Evolutionary conservation across 129 eudicot species (phyloP).

Genomic region (Erigeron canadensis): DNA sequence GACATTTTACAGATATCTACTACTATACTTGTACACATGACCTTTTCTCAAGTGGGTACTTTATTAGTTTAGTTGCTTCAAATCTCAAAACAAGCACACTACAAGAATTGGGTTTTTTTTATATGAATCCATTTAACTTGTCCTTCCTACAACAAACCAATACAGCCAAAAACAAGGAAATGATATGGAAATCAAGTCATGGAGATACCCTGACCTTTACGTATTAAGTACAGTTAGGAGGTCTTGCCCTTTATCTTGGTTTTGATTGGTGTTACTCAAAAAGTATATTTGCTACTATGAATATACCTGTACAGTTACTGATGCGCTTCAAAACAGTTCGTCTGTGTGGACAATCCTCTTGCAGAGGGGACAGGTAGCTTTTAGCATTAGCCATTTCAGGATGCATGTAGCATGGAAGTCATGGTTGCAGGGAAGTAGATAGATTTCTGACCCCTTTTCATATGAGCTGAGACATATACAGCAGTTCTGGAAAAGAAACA

Average conservation of each 20-base stretch:
- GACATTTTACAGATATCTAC: too few species aligned
- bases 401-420: slow-evolving; percentile 24
- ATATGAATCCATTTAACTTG: too few species aligned
- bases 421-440: slow-evolving; percentile 17
- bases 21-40: too few species aligned
- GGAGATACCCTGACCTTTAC: too few species aligned
- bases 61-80: too few species aligned
- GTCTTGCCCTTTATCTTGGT: slow-evolving; percentile 3
- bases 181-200: too few species aligned
- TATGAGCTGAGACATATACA: slow-evolving; percentile 18
- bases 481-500: slow-evolving; percentile 9
- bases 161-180: too few species aligned
- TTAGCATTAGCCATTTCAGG: slow-evolving; percentile 17
- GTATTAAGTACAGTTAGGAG: too few species aligned
- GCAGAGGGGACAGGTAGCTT: slow-evolving; percentile 13
- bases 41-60: too few species aligned
- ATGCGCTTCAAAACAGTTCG: background rate
- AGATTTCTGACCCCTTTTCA: background rate
- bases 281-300: background rate
- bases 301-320: background rate
- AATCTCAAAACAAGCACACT: too few species aligned
- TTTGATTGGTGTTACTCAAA: background rate
- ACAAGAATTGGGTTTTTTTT: too few species aligned
- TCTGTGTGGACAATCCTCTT: background rate
- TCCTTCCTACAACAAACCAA: too few species aligned